Conservation (phyloP, 495 filamentous ascomycete genomes). For the Cudoniella acicularis region DNA sequence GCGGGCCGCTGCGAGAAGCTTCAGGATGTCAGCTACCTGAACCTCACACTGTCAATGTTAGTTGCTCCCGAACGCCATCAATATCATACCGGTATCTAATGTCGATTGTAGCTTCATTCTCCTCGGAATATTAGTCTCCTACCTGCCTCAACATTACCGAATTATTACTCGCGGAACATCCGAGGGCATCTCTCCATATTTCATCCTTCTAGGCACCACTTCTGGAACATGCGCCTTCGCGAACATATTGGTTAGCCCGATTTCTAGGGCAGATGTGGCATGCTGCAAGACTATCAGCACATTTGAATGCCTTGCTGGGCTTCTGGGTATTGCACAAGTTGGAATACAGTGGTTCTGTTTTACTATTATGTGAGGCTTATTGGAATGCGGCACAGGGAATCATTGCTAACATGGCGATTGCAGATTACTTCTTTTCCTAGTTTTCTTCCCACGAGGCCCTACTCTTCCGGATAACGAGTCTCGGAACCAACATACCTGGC, state of each 20-base stretch:
- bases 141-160: constrained; percentile 89
- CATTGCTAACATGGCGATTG: neutral
- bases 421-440: constrained; percentile 79
- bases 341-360: constrained; percentile 91
- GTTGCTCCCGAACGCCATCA: too few species aligned
- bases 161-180: constrained; percentile 85
- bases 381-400: neutral
- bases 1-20: constrained; percentile 43
- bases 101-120: constrained; percentile 64
- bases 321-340: constrained; percentile 86
- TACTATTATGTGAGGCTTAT: constrained; percentile 67
- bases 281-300: constrained; percentile 80
- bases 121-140: constrained; percentile 87
- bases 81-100: neutral
- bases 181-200: constrained; percentile 93
- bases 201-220: constrained; percentile 86
- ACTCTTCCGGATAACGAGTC: constrained; percentile 44
- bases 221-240: constrained; percentile 82
- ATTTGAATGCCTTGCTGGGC: constrained; percentile 77
- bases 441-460: constrained; percentile 71
- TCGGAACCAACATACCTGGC: constrained; percentile 57
- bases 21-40: constrained; percentile 49
- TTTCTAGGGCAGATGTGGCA: constrained; percentile 69
- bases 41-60: constrained; percentile 47
- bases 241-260: constrained; percentile 82